Evolutionary conservation across 106 monocot genomes (phyloP).

Genomic region (Platanthera guangdongensis): DNA sequence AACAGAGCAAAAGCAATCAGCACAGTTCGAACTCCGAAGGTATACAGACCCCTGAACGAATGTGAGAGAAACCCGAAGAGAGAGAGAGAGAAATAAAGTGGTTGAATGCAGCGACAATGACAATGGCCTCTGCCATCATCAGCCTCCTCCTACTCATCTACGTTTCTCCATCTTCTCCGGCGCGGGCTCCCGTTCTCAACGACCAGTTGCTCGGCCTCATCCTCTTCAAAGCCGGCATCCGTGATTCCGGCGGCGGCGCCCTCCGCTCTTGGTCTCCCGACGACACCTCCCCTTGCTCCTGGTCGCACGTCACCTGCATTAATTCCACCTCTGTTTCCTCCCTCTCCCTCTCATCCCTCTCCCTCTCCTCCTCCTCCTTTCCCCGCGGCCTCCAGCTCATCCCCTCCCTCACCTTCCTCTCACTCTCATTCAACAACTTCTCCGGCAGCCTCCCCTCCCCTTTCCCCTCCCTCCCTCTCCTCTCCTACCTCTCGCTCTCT

Average conservation of each 20-base stretch:
- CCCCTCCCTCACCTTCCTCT: slow-evolving; percentile 22
- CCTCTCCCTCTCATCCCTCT: slow-evolving; percentile 19
- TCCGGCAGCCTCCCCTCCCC: slow-evolving; percentile 4
- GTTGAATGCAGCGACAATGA: slow-evolving; percentile 8
- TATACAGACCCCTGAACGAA: neutral
- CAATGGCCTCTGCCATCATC: neutral
- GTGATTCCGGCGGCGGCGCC: slow-evolving; percentile 30
- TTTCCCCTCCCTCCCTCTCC: neutral
- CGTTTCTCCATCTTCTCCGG: slow-evolving; percentile 50
- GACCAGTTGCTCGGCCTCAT: slow-evolving; percentile 78
- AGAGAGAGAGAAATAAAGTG: neutral
- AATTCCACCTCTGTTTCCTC: slow-evolving; percentile 33
- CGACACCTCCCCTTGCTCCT: slow-evolving; percentile 58
- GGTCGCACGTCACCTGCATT: slow-evolving; percentile 56
- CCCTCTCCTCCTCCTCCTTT: slow-evolving; percentile 33
- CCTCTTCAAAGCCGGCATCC: slow-evolving; percentile 67
- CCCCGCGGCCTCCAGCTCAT: slow-evolving; percentile 19
- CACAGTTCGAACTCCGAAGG: too few species aligned
- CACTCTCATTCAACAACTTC: slow-evolving; percentile 9
- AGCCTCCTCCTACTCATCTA: neutral
- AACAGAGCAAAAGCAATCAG: neutral
- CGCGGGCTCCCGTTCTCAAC: slow-evolving; percentile 51
- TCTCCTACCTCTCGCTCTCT: slow-evolving; percentile 9
- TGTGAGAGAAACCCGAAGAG: neutral
- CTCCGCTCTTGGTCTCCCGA: slow-evolving; percentile 66